Percentiles rank a stretch among this genome's conserved stretches.
Evolutionary conservation across 345 rosid species (phyloP).

Genomic region (Eucalyptus melliodora): DNA sequence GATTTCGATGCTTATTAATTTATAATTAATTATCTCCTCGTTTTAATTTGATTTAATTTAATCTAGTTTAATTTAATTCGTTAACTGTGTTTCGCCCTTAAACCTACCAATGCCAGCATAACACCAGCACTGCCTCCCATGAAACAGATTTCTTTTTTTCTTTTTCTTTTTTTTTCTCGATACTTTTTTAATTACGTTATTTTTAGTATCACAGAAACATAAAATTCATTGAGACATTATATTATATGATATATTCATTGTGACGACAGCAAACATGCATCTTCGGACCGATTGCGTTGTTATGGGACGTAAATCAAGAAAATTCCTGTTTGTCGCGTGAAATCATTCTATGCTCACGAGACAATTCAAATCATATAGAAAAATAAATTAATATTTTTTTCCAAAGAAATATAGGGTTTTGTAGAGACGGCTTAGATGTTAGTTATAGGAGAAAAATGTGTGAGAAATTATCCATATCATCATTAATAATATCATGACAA

Average conservation of each 20-base stretch:
- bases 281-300: not conserved
- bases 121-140: not conserved
- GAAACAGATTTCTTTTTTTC: not conserved
- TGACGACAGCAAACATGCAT: not conserved
- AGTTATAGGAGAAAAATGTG: not conserved
- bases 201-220: not conserved
- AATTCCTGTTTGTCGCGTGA: not conserved
- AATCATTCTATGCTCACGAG: not conserved
- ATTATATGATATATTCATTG: not conserved
- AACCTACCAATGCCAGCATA: not conserved
- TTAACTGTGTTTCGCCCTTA: not conserved
- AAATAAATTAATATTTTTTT: not conserved
- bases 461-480: not conserved
- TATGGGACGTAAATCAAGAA: not conserved
- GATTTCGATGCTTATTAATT: not conserved
- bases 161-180: not conserved
- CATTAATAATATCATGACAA: not conserved
- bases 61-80: not conserved
- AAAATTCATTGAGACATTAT: not conserved
- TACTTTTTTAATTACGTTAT: not conserved
- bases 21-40: not conserved
- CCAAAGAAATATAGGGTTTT: no score
- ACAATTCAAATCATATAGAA: not conserved
- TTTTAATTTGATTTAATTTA: not conserved
- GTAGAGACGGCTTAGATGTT: rapidly evolving